Conservation (phyloP, 371 early-diverging fungal genomes). For the Mortierella polycephala region DNA sequence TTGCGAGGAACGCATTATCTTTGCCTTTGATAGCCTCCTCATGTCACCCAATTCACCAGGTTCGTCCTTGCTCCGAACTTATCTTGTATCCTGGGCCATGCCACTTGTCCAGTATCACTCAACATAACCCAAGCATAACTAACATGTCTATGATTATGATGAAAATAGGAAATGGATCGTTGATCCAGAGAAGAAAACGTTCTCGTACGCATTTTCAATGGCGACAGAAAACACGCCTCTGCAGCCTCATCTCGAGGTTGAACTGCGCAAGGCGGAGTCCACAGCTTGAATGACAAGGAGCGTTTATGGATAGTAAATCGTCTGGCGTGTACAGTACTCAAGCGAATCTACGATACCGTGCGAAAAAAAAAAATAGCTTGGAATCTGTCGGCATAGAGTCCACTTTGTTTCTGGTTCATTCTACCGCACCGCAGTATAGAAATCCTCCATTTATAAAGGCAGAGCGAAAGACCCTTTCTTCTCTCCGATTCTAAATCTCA, state of each 20-base stretch:
- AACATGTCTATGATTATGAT: neutral
- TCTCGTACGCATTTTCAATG: constrained; percentile 40
- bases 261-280: constrained; percentile 20
- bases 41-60: constrained; percentile 50
- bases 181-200: constrained; percentile 27
- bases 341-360: too few species aligned
- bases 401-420: too few species aligned
- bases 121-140: neutral
- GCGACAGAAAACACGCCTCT: constrained; percentile 40
- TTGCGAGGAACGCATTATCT: too few species aligned
- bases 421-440: too few species aligned
- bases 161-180: constrained; percentile 28
- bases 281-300: neutral
- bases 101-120: neutral
- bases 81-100: neutral
- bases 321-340: neutral
- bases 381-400: too few species aligned
- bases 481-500: neutral
- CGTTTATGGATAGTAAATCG: neutral
- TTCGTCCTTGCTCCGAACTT: neutral
- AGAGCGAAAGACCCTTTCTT: neutral
- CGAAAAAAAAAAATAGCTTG: too few species aligned
- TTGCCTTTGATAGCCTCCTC: constrained; percentile 19
- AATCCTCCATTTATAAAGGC: too few species aligned
- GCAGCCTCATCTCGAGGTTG: constrained; percentile 36